phyloP scores from a whole-genome alignment of 2,329 filamentous ascomycete genomes.

The Apiospora malaysiana region DNA sequence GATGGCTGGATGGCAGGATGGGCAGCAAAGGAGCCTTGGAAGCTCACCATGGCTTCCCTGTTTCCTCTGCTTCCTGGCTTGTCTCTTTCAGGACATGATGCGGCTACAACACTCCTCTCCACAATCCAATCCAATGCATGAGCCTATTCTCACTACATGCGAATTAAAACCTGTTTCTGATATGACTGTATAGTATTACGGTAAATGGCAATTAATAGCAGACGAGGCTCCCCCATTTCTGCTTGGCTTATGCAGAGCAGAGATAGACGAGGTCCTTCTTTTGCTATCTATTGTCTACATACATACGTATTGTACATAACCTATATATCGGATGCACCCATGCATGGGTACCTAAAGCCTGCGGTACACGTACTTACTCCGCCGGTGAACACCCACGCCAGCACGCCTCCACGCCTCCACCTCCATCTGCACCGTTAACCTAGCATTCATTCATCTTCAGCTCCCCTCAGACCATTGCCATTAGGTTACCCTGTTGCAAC shows the following conservation, averaged over 20 bases:
- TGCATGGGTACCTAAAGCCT: conserved; percentile 17
- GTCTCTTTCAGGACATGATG: conserved; percentile 16
- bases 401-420: conserved; percentile 5
- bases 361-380: conserved; percentile 10
- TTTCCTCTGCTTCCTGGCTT: conserved; percentile 17
- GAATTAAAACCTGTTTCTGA: conserved; percentile 3
- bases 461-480: not conserved
- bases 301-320: no score
- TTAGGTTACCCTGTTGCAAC: not conserved
- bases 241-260: not conserved
- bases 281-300: not conserved
- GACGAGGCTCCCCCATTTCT: not conserved
- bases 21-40: not conserved
- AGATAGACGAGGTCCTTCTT: no score
- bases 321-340: not conserved
- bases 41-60: conserved; percentile 2
- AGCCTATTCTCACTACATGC: conserved; percentile 13
- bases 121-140: not conserved
- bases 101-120: conserved; percentile 6
- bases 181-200: not conserved
- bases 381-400: not conserved
- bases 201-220: not conserved
- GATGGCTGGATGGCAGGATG: not conserved
- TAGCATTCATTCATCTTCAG: conserved; percentile 7
- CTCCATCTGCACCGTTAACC: conserved; percentile 16